phyloP scores from a whole-genome alignment of 1,284 basidiomycete species.

The Tilletia walkeri region DNA sequence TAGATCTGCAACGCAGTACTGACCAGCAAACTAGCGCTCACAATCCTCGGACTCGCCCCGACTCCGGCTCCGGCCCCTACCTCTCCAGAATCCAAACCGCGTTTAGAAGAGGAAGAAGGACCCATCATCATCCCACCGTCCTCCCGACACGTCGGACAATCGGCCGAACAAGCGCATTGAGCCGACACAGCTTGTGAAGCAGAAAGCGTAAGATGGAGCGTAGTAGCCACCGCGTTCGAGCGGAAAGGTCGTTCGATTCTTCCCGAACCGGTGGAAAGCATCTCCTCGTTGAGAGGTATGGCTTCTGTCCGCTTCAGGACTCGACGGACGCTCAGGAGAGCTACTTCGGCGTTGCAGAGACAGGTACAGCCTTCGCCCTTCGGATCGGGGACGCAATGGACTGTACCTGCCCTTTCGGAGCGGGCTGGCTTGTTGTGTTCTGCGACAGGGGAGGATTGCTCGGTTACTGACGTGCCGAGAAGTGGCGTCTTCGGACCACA shows the following conservation, averaged over 20 bases:
- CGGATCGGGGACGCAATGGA: constrained; percentile 54
- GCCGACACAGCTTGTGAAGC: constrained; percentile 47
- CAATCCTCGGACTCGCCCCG: constrained; percentile 14
- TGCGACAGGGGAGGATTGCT: background rate
- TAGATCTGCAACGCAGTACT: constrained; percentile 54
- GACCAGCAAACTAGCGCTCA: constrained; percentile 45
- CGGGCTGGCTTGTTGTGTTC: background rate
- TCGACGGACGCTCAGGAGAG: constrained; percentile 39
- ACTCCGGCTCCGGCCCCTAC: background rate
- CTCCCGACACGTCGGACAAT: constrained; percentile 51
- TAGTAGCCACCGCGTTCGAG: constrained; percentile 16
- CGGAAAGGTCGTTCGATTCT: background rate
- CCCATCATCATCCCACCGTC: constrained; percentile 37
- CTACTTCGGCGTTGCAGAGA: constrained; percentile 46
- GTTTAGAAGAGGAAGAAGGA: no score
- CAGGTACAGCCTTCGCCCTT: constrained; percentile 51
- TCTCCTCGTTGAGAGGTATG: constrained; percentile 4
- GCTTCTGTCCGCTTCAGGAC: constrained; percentile 26
- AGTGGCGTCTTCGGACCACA: background rate
- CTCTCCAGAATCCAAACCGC: no score
- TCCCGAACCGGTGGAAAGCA: background rate
- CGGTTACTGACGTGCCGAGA: background rate
- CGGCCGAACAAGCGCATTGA: constrained; percentile 50
- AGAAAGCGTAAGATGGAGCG: constrained; percentile 48
- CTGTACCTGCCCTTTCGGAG: constrained; percentile 23